These are phyloP conservation scores for Cystobasidium onofrii DNA, from an alignment of 768 basidiomycete species.

Conservation along the genomic window DNA sequence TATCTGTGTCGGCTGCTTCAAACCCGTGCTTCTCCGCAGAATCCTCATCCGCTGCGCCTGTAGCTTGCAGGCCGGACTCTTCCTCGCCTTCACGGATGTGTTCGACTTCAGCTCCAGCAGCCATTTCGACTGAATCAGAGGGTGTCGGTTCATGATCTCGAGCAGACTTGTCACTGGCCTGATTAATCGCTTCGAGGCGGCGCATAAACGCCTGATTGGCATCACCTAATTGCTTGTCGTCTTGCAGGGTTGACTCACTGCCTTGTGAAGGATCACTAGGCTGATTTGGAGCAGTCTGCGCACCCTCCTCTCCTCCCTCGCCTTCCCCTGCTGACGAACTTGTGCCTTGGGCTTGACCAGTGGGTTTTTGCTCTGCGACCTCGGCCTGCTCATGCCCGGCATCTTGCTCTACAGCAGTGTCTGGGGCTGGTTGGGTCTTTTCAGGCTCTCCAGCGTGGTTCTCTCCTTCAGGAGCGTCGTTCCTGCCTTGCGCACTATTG, in stretches of 20 bases:
- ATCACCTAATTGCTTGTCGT: slow-evolving; percentile 1
- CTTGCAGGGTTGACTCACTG: neutral
- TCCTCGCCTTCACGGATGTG: slow-evolving; percentile 38
- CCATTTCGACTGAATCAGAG: neutral
- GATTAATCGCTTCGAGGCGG: slow-evolving; percentile 3
- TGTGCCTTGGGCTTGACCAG: neutral
- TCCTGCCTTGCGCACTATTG: neutral
- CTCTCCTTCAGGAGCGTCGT: neutral
- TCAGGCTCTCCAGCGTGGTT: neutral
- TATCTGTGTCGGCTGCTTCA: neutral
- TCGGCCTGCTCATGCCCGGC: neutral
- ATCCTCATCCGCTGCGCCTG: slow-evolving; percentile 9
- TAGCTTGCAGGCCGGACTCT: slow-evolving; percentile 10
- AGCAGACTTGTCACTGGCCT: neutral
- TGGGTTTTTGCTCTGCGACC: neutral
- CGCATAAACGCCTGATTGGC: slow-evolving; percentile 6
- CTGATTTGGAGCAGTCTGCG: neutral
- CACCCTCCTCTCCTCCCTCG: neutral
- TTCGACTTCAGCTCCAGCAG: slow-evolving; percentile 22
- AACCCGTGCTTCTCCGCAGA: neutral
- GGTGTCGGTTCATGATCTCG: neutral
- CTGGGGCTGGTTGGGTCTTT: neutral
- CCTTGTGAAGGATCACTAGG: neutral
- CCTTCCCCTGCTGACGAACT: neutral
- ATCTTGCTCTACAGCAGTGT: neutral